Percentiles rank a stretch among this genome's conserved stretches.
phyloP scores from a whole-genome alignment of 306 rosid species.

The Vicia faba region DNA sequence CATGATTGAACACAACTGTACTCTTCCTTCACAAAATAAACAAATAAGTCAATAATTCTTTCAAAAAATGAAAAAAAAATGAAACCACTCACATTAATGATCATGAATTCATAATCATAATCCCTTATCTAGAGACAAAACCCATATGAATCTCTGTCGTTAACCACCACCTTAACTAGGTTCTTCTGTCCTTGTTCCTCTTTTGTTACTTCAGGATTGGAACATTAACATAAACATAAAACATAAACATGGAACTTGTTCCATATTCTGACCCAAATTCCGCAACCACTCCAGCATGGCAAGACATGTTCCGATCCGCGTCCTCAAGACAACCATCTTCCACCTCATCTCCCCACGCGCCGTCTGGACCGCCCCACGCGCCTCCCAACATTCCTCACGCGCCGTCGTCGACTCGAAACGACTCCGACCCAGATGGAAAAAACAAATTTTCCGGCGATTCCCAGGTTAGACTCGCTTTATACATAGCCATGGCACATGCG shows the following conservation, averaged over 20 bases:
- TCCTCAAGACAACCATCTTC: slow-evolving; percentile 55
- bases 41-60: not conserved
- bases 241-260: slow-evolving; percentile 64
- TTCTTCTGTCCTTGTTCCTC: slow-evolving; percentile 1
- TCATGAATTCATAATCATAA: slow-evolving; percentile 6
- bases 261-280: slow-evolving; percentile 67
- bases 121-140: slow-evolving; percentile 14
- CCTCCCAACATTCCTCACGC: slow-evolving; percentile 9
- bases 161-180: slow-evolving; percentile 4
- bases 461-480: slow-evolving; percentile 83
- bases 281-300: slow-evolving; percentile 70
- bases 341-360: slow-evolving; percentile 33
- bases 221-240: not conserved
- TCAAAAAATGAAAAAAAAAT: not conserved
- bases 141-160: not conserved
- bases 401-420: slow-evolving; percentile 14
- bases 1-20: slow-evolving; percentile 8
- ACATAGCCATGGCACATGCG: slow-evolving; percentile 95
- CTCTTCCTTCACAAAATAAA: not conserved
- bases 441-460: slow-evolving; percentile 67
- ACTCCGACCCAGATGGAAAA: slow-evolving; percentile 46
- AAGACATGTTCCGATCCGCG: slow-evolving; percentile 96
- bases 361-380: slow-evolving; percentile 19
- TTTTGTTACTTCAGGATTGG: slow-evolving; percentile 29
- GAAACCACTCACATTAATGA: not conserved